Evolutionary conservation across 2,329 filamentous ascomycete species (phyloP).

Genomic region (Alternaria sp.): DNA sequence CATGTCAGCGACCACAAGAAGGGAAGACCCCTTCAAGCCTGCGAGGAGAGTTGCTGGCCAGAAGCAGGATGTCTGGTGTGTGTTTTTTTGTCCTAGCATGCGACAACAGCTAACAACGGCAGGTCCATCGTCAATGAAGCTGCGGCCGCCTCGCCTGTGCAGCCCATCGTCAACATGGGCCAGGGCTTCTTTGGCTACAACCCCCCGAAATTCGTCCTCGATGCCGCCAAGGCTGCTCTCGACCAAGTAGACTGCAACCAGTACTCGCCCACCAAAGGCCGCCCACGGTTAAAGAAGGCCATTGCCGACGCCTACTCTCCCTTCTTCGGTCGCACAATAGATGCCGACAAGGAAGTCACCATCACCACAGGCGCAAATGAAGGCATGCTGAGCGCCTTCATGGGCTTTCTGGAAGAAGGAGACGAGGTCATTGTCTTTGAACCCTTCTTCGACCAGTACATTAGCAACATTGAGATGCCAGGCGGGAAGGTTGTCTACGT

Average conservation of each 20-base stretch:
- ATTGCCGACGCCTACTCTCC: conserved; percentile 92
- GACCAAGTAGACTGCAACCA: conserved; percentile 97
- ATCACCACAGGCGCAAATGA: conserved; percentile 94
- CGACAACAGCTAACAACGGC: neutral
- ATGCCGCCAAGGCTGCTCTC: conserved; percentile 89
- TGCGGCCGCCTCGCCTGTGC: conserved; percentile 68
- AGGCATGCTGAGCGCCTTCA: conserved; percentile 94
- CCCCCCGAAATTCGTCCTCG: conserved; percentile 85
- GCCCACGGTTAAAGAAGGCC: conserved; percentile 89
- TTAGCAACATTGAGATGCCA: conserved; percentile 98
- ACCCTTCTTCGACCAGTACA: conserved; percentile 99
- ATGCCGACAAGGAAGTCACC: conserved; percentile 92
- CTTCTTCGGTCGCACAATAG: conserved; percentile 79
- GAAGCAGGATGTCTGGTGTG: conserved; percentile 68
- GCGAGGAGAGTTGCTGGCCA: conserved; percentile 63
- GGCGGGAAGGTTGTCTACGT: conserved; percentile 95
- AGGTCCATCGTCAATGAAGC: conserved; percentile 75
- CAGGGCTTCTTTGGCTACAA: conserved; percentile 92
- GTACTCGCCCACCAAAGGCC: conserved; percentile 94
- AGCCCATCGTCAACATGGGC: conserved; percentile 74
- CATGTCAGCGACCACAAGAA: conserved; percentile 49
- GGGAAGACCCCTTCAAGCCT: conserved; percentile 60
- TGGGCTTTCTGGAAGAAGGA: conserved; percentile 93
- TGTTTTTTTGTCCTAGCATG: neutral
- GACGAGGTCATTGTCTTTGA: conserved; percentile 99